Base-by-base conservation (phyloP, 2,329 filamentous ascomycete genomes). In the Leptographium radiaticola region DNA sequence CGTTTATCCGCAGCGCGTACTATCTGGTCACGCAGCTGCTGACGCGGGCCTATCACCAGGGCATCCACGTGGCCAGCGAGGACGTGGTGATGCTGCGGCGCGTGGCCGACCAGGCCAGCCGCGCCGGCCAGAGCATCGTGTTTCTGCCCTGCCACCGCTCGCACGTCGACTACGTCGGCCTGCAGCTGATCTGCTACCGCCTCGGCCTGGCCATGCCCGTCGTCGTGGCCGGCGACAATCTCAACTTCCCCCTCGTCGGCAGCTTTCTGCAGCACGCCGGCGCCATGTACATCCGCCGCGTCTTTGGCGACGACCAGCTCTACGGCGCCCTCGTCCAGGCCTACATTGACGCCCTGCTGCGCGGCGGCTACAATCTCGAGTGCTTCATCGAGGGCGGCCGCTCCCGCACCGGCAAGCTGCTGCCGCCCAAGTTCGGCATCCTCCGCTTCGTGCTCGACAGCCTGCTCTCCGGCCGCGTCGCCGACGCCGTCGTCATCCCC, bases 301-400 rank as follows among this genome's bases (percentile, higher is more conserved):
- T 87, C 51, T 98, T 98, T 68, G 90, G 89, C 44, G 87, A 95
- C 57, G 93, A 98, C 65, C 80, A 86, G 39, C 71, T 98, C 1
- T 98, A 98, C 66, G 81, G 83, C 6, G 91, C 90, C 0, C 75
- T 97, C n/a, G 91, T 98, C 8, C 93, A 98, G 67, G 81, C 89
- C 8, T 98, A 98, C 64, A 89, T 98, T 61, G 93, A 98, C 66
- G 94, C 89, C 0, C 67, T 98, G 45, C 74, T 98, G 3, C 87
- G 93, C 63, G 84, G 88, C 59, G 93, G 93, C 0, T 95, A 85
- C 69, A 97, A 98, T 65, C 81, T 98, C 49, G 91, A 96, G 67
- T 98, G 93, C 67, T 98, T 98, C 62, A 94, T 98, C 56, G 93
- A 98, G 70, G 93, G 93, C 16, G 90, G 91, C 1, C 79, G 93